A percentile compares a stretch with the other conserved stretches of the same genome.
phyloP scores from a whole-genome alignment of 129 eudicot species.

The Ambrosia artemisiifolia region DNA sequence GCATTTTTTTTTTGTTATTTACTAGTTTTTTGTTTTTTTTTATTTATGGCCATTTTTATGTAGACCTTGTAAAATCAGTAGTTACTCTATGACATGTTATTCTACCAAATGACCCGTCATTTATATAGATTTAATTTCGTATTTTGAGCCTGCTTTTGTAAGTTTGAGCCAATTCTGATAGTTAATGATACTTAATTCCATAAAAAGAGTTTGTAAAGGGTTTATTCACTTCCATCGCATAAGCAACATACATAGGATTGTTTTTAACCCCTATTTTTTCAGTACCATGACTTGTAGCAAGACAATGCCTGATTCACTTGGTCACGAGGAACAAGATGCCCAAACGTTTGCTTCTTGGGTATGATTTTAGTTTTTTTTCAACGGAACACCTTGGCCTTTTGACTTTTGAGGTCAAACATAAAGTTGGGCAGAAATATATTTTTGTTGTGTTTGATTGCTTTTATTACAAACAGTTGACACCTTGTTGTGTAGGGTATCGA shows the following conservation, averaged over 20 bases:
- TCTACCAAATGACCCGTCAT: too few species aligned
- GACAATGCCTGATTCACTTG: constrained; percentile 97
- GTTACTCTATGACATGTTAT: not conserved
- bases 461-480: not conserved
- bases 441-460: not conserved
- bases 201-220: not conserved
- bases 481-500: constrained; percentile 65
- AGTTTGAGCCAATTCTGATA: too few species aligned
- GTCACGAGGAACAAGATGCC: constrained; percentile 83
- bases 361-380: constrained; percentile 18
- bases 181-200: too few species aligned
- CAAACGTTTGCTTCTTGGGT: constrained; percentile 90
- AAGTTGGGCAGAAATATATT: not conserved
- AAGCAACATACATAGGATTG: too few species aligned
- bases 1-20: not conserved
- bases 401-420: constrained; percentile 21
- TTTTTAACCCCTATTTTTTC: constrained; percentile 22
- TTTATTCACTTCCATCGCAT: not conserved
- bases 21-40: not conserved
- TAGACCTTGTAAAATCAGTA: not conserved
- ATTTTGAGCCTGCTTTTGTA: too few species aligned
- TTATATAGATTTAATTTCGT: too few species aligned
- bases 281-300: constrained; percentile 73
- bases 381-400: not conserved
- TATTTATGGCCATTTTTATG: not conserved